Evolutionary conservation across 1,284 basidiomycete genomes (phyloP), one percentile per base, ranked within the genome.

Genomic region (Marasmius fiardii): DNA sequence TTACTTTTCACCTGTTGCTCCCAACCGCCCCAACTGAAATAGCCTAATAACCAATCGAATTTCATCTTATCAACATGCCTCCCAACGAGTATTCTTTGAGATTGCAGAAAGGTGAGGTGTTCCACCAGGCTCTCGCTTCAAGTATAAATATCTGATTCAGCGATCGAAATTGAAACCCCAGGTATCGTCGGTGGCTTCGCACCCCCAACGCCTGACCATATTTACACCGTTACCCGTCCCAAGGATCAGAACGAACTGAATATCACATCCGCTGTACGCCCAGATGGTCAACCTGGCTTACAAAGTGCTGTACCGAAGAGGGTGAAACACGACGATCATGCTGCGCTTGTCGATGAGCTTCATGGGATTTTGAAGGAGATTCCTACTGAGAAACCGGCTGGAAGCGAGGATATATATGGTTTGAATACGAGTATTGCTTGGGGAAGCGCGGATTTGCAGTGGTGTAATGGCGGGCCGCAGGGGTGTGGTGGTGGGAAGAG

Each of bases 131-230:
- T 37, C 14, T n/a, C 35, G 39, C 24, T 20, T 52, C 50, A 35
- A 12, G 21, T 7, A 20, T 23, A 35, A 39, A n/a, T 24, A 31
- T 24, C 16, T 20, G 18, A 6, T 24, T 31, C 20, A 21, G 47
- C 37, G 10, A 53, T 48, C 44, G 6, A 23, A 23, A 53, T 16
- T 55, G 16, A 12, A 11, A 37, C 35, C 41, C 3, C 64, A 90
- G 88, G 88, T 58, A 90, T 90, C 65, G 69, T 73, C 11, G 88
- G 88, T 43, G 89, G 89, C 43, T 88, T 91, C 64, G 83, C 81
- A 16, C 86, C 88, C 0, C 83, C 88, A 2, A 83, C 74, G 6
- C 84, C 86, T 4, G 71, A 70, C 43, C 80, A 79, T 16, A 71
- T 86, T 62, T 74, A 81, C 64, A 77, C 74, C 28, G 65, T 90